Base-by-base conservation (phyloP, 192 early-diverging fungal species). In the Podila epicladia region DNA sequence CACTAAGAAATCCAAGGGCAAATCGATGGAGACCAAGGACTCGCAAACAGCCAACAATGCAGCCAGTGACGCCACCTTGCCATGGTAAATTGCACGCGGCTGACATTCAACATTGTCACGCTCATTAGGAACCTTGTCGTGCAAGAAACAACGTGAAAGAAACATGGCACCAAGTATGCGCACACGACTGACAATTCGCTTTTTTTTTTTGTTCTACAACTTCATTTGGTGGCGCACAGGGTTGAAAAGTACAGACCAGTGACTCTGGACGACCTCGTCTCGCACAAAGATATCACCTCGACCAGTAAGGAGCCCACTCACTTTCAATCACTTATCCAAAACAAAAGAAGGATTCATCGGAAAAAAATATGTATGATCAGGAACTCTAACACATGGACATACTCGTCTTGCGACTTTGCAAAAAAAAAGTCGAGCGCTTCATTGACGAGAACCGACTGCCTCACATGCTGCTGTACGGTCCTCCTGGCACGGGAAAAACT, bases 401-500 rank as follows among this genome's bases (percentile, higher is more conserved):
- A 9, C 9, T 41, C 12, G 35, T 37, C 7, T 37, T 24, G 7
- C 7, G 11, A 17, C 22, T n/a, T 24, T 5, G 50, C 9, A 24
- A n/a, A 45, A 11, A 12, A 33, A 28, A 64, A 93, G 95, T 97
- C 63, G 84, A 93, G 65, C 82, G 89, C 8, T 99, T 98, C 82
- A 97, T 98, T 67, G 94, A 96, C 64, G 92, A 95, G 66, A 92
- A 95, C 75, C 92, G 92, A 59, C 86, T 99, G 12, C 98, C 98
- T 26, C 98, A 99, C 78, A 88, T 99, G 59, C 87, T 99, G 28
- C 94, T 99, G 66, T 99, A 99, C 85, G 98, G 98, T 13, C 98
- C 98, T 22, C 96, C 98, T 7, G 98, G 97, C 62, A 98, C 97
- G 4, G 97, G 97, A 5, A 98, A 98, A 80, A 98, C 97, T 0